These are phyloP conservation scores for Picochlorum sp. DNA, from an alignment of 139 green algal species.

Conservation along the genomic window DNA sequence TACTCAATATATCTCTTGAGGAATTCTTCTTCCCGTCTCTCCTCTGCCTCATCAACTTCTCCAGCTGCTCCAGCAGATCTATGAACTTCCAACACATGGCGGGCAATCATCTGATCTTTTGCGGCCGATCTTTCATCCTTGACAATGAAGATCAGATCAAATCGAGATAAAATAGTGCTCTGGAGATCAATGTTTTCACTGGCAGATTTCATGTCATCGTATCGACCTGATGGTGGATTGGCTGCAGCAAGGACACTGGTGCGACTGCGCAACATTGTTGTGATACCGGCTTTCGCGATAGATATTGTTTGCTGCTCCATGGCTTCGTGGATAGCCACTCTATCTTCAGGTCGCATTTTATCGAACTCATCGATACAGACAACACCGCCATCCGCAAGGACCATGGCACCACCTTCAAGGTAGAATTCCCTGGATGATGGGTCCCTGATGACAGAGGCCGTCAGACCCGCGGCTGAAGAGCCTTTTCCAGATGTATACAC, in stretches of 20 bases:
- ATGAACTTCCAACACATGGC: conserved; percentile 71
- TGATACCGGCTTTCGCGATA: conserved; percentile 98
- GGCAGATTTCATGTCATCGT: conserved; percentile 79
- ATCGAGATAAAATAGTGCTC: conserved; percentile 96
- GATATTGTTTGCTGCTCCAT: conserved; percentile 99
- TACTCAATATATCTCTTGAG: conserved; percentile 92
- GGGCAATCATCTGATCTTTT: conserved; percentile 65
- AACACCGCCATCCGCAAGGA: conserved; percentile 94
- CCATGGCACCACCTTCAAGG: conserved; percentile 90
- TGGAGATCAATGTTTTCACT: conserved; percentile 98
- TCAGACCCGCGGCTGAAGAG: conserved; percentile 89
- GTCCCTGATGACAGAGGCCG: conserved; percentile 74
- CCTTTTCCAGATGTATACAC: conserved; percentile 98
- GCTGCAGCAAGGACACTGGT: conserved; percentile 92
- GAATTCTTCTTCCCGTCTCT: conserved; percentile 59
- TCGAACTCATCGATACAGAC: conserved; percentile 99
- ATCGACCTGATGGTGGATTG: conserved; percentile 89
- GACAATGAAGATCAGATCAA: conserved; percentile 99
- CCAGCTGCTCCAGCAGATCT: conserved; percentile 11
- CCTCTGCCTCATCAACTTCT: conserved; percentile 33
- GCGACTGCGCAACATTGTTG: conserved; percentile 89
- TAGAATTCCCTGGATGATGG: conserved; percentile 67
- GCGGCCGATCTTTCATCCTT: conserved; percentile 72
- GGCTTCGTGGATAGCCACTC: conserved; percentile 97
- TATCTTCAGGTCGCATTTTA: conserved; percentile 97